Percentiles rank a stretch among this genome's conserved stretches.
These are phyloP conservation scores for Saccharomycopsis vini DNA, from an alignment of 805 yeast species.

Conservation along the genomic window DNA sequence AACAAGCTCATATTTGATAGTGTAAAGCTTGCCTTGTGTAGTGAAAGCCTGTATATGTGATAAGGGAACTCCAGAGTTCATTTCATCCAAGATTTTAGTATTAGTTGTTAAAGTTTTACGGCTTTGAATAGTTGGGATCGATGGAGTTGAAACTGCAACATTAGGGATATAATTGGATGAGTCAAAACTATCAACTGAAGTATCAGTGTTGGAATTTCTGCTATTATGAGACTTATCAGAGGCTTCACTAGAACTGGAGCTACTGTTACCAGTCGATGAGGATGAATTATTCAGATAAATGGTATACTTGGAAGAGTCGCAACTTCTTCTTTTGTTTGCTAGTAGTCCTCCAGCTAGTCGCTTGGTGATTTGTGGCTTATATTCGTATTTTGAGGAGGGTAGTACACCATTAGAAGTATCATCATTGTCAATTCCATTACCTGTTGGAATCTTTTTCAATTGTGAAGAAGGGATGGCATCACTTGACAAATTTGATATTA, in stretches of 20 bases:
- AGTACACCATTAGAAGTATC: neutral
- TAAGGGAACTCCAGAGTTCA: constrained; percentile 18
- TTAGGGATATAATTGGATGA: too few species aligned
- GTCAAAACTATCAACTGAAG: neutral
- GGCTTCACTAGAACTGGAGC: too few species aligned
- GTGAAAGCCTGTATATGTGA: constrained; percentile 38
- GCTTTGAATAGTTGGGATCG: constrained; percentile 17
- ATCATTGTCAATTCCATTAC: neutral
- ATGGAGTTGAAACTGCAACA: too few species aligned
- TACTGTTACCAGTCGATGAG: too few species aligned
- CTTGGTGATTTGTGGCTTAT: constrained; percentile 8
- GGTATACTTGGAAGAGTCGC: too few species aligned
- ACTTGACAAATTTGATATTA: constrained; percentile 10
- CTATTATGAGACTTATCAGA: too few species aligned
- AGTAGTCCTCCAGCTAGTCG: constrained; percentile 7
- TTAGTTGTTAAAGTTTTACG: constrained; percentile 16
- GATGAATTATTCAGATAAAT: too few species aligned
- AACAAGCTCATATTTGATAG: constrained; percentile 42
- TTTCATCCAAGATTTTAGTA: constrained; percentile 18
- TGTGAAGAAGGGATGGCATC: constrained; percentile 11
- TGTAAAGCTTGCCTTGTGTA: constrained; percentile 40
- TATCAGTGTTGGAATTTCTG: too few species aligned
- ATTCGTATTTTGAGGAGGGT: neutral
- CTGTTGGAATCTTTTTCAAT: constrained; percentile 11
- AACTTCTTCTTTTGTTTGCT: constrained; percentile 6